Base-by-base conservation (phyloP, 768 basidiomycete genomes). In the Panaeolus papilionaceus region DNA sequence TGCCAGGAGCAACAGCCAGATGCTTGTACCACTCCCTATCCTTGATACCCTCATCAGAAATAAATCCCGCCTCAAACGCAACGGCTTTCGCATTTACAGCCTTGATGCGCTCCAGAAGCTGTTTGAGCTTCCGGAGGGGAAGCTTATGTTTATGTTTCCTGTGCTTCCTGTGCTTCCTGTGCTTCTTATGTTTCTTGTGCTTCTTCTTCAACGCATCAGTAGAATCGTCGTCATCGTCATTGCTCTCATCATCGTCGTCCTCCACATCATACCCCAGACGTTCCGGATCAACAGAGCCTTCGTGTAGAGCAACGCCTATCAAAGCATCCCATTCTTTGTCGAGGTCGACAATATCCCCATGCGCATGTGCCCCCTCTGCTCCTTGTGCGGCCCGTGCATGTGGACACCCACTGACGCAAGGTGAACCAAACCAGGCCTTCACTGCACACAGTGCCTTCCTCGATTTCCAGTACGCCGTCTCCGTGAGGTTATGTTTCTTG, bases 1-100 rank as follows among this genome's bases (percentile, higher is more conserved):
- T 88, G 42, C 92, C 93, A 28, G 94, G 94, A 3, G 93, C 92
- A 51, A 93, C 91, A 42, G 85, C 93, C 9, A 93, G 81, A 77
- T 94, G 89, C 71, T 80, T 86, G 75, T 90, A 95, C 93, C 94
- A 95, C 73, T 92, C 89, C 38, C 62, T 63, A 33, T 89, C 88
- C 69, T 87, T 88, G 67, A 94, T 87, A 0, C 93, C 93, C 11
- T 81, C 87, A 71, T 88, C 81, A 7, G 86, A 86, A 70, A 94
- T 89, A 76, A 95, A 91, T 1, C 92, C 92, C 62, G 83, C 83
- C 76, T 93, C 92, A 69, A 93, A 92, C 16, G 79, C 77, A 9
- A 80, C 75, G 18, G 92, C 79, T 75, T 90, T 91, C 76, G 82
- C 75, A 76, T 92, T 92, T 20, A 83, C 85, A 63, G 74, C 78